Percentiles rank a stretch among this genome's conserved stretches.
phyloP scores from a whole-genome alignment of 768 basidiomycete genomes.

The Pisolithus microcarpus region DNA sequence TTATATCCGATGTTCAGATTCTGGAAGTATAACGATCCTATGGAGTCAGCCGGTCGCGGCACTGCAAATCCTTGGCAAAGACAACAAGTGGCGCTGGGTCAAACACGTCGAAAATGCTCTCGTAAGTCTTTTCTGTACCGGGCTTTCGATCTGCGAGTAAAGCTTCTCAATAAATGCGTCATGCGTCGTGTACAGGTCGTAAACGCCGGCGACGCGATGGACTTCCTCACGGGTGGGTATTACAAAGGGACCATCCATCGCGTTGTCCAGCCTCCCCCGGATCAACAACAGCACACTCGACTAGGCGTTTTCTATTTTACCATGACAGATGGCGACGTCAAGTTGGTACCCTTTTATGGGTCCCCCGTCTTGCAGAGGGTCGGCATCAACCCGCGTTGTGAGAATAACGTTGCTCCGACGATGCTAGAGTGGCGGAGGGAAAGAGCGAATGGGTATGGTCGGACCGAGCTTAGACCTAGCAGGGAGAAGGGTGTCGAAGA shows the following conservation, averaged over 20 bases:
- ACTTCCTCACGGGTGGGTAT: conserved; percentile 55
- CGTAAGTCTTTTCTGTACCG: conserved; percentile 22
- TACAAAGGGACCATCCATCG: conserved; percentile 57
- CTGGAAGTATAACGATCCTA: conserved; percentile 49
- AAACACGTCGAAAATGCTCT: conserved; percentile 52
- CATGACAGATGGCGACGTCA: conserved; percentile 43
- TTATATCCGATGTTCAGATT: conserved; percentile 27
- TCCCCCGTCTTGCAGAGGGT: conserved; percentile 43
- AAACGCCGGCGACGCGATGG: conserved; percentile 53
- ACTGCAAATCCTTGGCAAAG: conserved; percentile 47
- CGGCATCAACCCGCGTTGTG: conserved; percentile 33
- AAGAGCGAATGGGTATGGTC: conserved; percentile 47
- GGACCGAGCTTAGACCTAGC: conserved; percentile 35
- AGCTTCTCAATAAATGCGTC: neutral
- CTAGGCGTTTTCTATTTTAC: conserved; percentile 56
- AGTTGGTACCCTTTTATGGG: conserved; percentile 37
- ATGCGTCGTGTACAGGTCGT: conserved; percentile 36
- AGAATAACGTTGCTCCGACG: conserved; percentile 39
- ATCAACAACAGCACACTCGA: conserved; percentile 43
- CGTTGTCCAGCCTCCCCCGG: conserved; percentile 50
- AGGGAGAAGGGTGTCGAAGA: conserved; percentile 42
- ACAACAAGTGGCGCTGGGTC: conserved; percentile 52
- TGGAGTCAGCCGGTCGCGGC: conserved; percentile 57
- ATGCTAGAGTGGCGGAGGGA: conserved; percentile 48
- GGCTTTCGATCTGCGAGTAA: too few relatives aligned